phyloP scores from a whole-genome alignment of 768 basidiomycete genomes.

The Dioszegia hungarica region DNA sequence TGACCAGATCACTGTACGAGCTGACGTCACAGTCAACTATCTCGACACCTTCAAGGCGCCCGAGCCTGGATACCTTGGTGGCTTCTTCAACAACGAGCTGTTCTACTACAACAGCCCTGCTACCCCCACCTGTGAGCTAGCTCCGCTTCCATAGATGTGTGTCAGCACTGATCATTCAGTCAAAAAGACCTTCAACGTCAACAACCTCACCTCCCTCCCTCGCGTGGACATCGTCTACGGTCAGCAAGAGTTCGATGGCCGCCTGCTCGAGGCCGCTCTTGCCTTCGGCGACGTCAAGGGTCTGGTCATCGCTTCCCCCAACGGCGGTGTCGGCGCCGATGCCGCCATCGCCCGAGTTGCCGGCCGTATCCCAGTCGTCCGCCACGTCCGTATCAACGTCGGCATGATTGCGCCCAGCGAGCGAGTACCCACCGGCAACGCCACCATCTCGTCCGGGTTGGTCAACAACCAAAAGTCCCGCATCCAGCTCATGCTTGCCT shows the following conservation, averaged over 20 bases:
- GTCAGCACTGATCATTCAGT: background rate
- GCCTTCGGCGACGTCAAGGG: constrained; percentile 12
- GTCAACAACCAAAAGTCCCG: constrained; percentile 13
- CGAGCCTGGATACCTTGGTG: constrained; percentile 33
- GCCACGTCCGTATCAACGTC: constrained; percentile 20
- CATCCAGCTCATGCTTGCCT: constrained; percentile 8
- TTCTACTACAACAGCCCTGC: constrained; percentile 14
- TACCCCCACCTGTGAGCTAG: constrained; percentile 10
- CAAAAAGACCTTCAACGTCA: constrained; percentile 48
- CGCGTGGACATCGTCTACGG: constrained; percentile 21
- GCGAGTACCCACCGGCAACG: background rate
- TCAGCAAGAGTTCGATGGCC: constrained; percentile 6
- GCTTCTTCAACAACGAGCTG: constrained; percentile 20
- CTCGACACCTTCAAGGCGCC: constrained; percentile 41
- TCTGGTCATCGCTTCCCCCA: constrained; percentile 10
- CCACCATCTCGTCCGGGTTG: constrained; percentile 12
- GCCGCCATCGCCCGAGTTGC: constrained; percentile 5
- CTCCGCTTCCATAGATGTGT: background rate
- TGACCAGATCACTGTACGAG: background rate
- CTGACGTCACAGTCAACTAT: constrained; percentile 8
- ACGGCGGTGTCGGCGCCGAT: constrained; percentile 10
- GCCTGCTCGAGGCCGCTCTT: constrained; percentile 5
- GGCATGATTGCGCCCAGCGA: constrained; percentile 13
- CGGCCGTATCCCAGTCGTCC: constrained; percentile 11
- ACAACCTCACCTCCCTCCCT: constrained; percentile 14